Evolutionary conservation across 371 early-diverging fungal species (phyloP).

Genomic region (Saksenaea vasiformis): DNA sequence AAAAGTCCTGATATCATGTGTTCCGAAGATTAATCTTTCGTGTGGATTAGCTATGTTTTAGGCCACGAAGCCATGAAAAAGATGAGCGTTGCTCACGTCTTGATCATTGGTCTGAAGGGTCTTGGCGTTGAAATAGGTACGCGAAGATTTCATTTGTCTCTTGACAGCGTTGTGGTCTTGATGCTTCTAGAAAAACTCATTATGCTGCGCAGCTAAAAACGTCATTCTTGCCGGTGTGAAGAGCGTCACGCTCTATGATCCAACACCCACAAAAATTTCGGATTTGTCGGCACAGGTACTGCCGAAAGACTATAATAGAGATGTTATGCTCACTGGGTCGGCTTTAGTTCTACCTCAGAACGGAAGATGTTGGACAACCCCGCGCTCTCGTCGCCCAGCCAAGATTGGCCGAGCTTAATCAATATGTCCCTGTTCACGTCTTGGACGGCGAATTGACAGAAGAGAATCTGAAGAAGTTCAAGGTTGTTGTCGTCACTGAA

Average conservation of each 20-base stretch:
- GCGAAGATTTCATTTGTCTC: not conserved
- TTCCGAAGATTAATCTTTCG: not conserved
- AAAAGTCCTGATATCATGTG: not conserved
- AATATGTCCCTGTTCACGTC: constrained; percentile 94
- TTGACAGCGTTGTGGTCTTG: not conserved
- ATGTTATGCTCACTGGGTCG: not conserved
- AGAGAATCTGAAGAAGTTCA: constrained; percentile 74
- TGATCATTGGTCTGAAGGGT: constrained; percentile 96
- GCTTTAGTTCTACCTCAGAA: constrained; percentile 90
- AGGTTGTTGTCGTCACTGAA: constrained; percentile 91
- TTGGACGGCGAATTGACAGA: constrained; percentile 78
- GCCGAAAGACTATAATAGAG: no score
- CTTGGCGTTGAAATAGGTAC: constrained; percentile 98
- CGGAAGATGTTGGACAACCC: constrained; percentile 91
- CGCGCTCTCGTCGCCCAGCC: constrained; percentile 82
- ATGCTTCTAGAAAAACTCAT: not conserved
- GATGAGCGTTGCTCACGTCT: constrained; percentile 96
- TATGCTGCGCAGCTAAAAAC: constrained; percentile 86
- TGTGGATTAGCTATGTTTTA: constrained; percentile 86
- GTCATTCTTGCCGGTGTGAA: constrained; percentile 99
- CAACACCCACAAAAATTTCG: constrained; percentile 65
- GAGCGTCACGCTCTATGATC: constrained; percentile 95
- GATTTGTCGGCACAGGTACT: constrained; percentile 96
- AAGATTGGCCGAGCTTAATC: constrained; percentile 95
- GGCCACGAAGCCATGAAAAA: constrained; percentile 99